phyloP scores from a whole-genome alignment of 176 grass and related monocot species.

The Cocos nucifera region DNA sequence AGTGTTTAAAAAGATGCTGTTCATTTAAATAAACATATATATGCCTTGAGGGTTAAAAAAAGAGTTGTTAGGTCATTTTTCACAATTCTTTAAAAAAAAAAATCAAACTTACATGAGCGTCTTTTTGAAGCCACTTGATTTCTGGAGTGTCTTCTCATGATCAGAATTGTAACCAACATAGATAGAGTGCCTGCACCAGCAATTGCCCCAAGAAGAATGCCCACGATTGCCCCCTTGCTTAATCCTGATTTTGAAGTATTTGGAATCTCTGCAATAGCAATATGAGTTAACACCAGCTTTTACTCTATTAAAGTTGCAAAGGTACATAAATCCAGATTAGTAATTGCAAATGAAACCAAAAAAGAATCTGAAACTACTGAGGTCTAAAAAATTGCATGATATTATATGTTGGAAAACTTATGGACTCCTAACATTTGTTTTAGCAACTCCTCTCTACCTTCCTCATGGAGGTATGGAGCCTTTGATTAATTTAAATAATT shows the following conservation, averaged over 20 bases:
- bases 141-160: conserved; percentile 50
- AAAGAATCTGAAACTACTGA: too few species aligned
- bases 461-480: too few species aligned
- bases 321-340: too few species aligned
- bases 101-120: conserved; percentile 48
- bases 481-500: too few species aligned
- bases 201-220: conserved; percentile 42
- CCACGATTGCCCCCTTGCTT: conserved; percentile 49
- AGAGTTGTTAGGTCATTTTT: neutral
- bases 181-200: conserved; percentile 42
- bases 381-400: too few species aligned
- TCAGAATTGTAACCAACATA: conserved; percentile 49
- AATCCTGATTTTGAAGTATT: conserved; percentile 31
- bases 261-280: conserved; percentile 27
- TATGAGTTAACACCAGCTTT: neutral
- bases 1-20: too few species aligned
- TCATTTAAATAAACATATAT: too few species aligned
- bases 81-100: neutral
- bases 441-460: too few species aligned
- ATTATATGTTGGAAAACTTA: too few species aligned
- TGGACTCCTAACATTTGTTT: too few species aligned
- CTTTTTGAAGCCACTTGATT: conserved; percentile 28
- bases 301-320: too few species aligned
- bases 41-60: neutral
- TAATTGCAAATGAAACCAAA: too few species aligned